Base-by-base conservation (phyloP, 345 rosid species). In the Eutrema yunnanense region DNA sequence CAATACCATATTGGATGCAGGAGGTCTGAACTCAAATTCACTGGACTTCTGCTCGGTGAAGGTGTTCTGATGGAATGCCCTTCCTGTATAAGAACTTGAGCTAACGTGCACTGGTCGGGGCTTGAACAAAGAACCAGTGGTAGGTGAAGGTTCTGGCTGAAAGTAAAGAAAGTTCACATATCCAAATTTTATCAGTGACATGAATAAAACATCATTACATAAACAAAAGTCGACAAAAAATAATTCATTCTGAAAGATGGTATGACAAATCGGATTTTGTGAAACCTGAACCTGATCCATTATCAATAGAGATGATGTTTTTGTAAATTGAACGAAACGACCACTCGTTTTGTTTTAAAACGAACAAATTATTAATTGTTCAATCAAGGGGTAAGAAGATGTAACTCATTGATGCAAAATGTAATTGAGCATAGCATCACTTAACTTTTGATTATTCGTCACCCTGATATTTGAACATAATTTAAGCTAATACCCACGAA, bases 101-200 rank as follows among this genome's bases (percentile, higher is more conserved):
- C 79, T 65, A 52, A 62, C 53, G 51, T 67, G 79, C 34, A 68
- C 57, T 27, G 79, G 79, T 43, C 64, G 69, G 30, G 88, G 87
- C 77, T 92, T 90, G 42, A 76, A 52, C 69, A 95, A 81, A 61
- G 98, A 87, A 51, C 99, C 99, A 6, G 96, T 88, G 53, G 99
- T 90, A 62, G 98, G 99, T 53, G 98, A 95, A 66, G 98, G 98
- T 78, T 92, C 99, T 33, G 86, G 85, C 99, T 92, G 86, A 77
- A 79, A 81, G 72, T 43, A 54, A 72, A 54, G 55, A 81, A 47
- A 68, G 58, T 46, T 54, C 6, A 44, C 32, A 22, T 6, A 62
- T 27, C 51, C 49, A 49, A 48, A 58, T 11, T 16, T 13, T 3
- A 40, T 69, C 51, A 73, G 61, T 73, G 75, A 38, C 51, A 64